A percentile compares a stretch with the other conserved stretches of the same genome.
Conservation (phyloP, 106 monocot genomes). For the Dendrobium catenatum region DNA sequence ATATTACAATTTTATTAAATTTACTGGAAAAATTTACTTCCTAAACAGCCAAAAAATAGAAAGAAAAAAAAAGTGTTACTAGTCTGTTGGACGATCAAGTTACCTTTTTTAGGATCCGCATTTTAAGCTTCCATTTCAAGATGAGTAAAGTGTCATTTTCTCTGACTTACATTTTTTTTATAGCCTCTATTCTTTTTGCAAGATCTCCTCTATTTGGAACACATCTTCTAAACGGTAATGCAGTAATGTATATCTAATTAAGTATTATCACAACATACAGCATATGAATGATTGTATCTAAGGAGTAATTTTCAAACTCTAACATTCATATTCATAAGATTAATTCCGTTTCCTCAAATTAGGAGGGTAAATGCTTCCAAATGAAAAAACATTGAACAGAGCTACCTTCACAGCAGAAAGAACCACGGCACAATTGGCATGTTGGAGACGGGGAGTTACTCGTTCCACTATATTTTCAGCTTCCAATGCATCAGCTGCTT, state of each 20-base stretch:
- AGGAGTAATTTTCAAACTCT: background rate
- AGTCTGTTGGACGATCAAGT: too few species aligned
- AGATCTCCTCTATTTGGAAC: background rate
- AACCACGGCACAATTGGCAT: conserved; percentile 99
- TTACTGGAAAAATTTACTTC: too few species aligned
- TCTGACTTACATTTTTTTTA: too few species aligned
- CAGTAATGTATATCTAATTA: background rate
- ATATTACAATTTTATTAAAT: too few species aligned
- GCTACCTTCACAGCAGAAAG: conserved; percentile 98
- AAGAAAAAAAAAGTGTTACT: too few species aligned
- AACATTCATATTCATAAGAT: background rate
- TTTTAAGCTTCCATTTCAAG: too few species aligned
- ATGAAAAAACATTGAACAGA: background rate
- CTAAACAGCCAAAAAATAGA: too few species aligned
- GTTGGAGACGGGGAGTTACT: conserved; percentile 94
- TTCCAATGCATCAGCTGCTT: conserved; percentile 88
- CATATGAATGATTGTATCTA: background rate
- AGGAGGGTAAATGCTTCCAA: background rate
- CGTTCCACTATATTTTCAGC: conserved; percentile 97
- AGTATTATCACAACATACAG: background rate
- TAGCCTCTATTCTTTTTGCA: background rate
- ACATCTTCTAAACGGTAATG: background rate
- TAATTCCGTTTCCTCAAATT: background rate
- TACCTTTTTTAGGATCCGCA: too few species aligned
- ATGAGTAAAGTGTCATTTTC: too few species aligned